Base-by-base conservation (phyloP, 2,329 filamentous ascomycete species). In the Magnaporthiopsis incrustans region DNA sequence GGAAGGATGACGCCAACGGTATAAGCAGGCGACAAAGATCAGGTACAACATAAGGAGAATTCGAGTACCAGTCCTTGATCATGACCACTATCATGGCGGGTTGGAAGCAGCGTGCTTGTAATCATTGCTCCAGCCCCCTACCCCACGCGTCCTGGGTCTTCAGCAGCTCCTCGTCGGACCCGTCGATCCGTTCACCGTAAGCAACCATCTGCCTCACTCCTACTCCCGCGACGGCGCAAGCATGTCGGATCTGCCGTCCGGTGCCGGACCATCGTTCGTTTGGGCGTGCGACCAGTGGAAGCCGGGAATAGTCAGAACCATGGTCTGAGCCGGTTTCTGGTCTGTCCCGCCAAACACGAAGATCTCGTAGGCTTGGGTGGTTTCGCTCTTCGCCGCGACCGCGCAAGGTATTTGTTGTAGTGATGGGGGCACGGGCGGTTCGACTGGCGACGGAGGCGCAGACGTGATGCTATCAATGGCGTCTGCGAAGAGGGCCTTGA, bases 311-410 rank as follows among this genome's bases (percentile, higher is more conserved):
- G 57, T 59, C 8, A 59, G 57, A 10, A 59, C 7, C 57, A 27
- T 30, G 6, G 33, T 27, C 15, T 59, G 26, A 25, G 57, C 57
- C 22, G 57, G 57, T 4, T 7, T 59, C 26, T 30, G 8, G 25
- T 25, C 57, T 4, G 8, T 22, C n/a, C 57, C 57, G 26, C 57
- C 57, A 30, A 30, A 59, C 57, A 59, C 27, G 57, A 59, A 59
- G 57, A 59, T 59, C n/a, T 59, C 57, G 57, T 59, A 59, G 57
- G 26, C 57, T 15, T 32, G 10, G 57, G n/a, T 59, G 57, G 26
- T 30, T 15, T 27, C 14, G 57, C 25, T 32, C 22, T 27, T 59
- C n/a, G 57, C 15, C 1, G 26, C 57, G 26, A 59, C 57, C 2
- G 26, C n/a, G 57, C 57, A 59, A 10, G 32, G 32, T n/a, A n/a